These are phyloP conservation scores for Anethum foeniculum DNA, from an alignment of 140 eudicot species.

Conservation along the genomic window DNA sequence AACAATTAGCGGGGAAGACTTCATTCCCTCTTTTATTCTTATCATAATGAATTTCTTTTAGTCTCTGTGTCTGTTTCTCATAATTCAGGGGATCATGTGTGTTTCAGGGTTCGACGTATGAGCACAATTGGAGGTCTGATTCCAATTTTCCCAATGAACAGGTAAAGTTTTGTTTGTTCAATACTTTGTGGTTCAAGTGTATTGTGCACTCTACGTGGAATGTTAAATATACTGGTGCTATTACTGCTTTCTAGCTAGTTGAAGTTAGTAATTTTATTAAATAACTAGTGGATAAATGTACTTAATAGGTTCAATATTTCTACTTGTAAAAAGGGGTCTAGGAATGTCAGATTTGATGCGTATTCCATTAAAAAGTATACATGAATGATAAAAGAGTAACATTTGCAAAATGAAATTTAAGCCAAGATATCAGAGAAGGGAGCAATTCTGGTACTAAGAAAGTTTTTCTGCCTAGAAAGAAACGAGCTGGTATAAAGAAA, in stretches of 20 bases:
- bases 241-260: not conserved
- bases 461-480: not conserved
- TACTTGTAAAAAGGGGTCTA: not conserved
- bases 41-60: not conserved
- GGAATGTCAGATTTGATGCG: not conserved
- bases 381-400: not conserved
- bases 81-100: not conserved
- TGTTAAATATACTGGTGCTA: not conserved
- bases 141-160: constrained; percentile 62
- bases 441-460: not conserved
- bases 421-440: not conserved
- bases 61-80: not conserved
- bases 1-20: not conserved
- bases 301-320: not conserved
- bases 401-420: not conserved
- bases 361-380: not conserved
- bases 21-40: constrained; percentile 7
- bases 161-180: constrained; percentile 25
- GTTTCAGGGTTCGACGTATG: constrained; percentile 55
- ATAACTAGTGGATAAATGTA: not conserved
- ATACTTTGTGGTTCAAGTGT: not conserved
- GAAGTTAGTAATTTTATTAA: not conserved
- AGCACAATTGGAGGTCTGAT: constrained; percentile 61
- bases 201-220: not conserved
- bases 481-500: not conserved